Base-by-base conservation (phyloP, 2,329 filamentous ascomycete genomes). In the Drechslerella dactyloides region DNA sequence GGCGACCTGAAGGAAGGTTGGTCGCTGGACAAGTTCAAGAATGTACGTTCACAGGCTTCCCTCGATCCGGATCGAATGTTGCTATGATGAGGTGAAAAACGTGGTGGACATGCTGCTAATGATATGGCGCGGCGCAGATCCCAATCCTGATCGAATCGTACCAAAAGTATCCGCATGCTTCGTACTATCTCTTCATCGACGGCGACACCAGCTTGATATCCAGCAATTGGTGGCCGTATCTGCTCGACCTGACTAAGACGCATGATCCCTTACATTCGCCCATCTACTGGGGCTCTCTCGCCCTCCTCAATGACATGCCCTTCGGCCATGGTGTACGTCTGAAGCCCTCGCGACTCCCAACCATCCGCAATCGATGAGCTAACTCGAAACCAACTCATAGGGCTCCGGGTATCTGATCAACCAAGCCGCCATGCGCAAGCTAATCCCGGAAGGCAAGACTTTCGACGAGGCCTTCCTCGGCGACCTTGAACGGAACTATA, bases 211-310 rank as follows among this genome's bases (percentile, higher is more conserved):
- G 68, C 40, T 19, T 72, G 46, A 65, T 72, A 35, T 55, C 68
- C n/a, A 72, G 68, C 68, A 72, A 72, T 50, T 72, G 60, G 60
- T 65, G 57, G 42, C 68, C 68, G 4, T 72, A 72, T 42, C 68
- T 72, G 40, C 40, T 72, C 15, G 60, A 64, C 33, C 60, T 72
- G n/a, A 51, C 68, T 40, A 51, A 64, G 35, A 56, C 59, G 50
- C 60, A 64, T 37, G 68, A 72, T 42, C 68, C 68, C 1, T 15
- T 56, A 27, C 15, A 56, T 8, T 65, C 60, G 2, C 68, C 68
- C 2, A 46, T 72, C 33, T 72, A 72, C 56, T 72, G 55, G 54
- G 68, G 68, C 51, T 72, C 68, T 4, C 44, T 72, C 50, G 60
- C 60, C 2, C 42, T 65, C 1, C 55, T 72, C n/a, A 72, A 65